Evolutionary conservation across 2,329 filamentous ascomycete species (phyloP).

Genomic region (Daldinia sp.): DNA sequence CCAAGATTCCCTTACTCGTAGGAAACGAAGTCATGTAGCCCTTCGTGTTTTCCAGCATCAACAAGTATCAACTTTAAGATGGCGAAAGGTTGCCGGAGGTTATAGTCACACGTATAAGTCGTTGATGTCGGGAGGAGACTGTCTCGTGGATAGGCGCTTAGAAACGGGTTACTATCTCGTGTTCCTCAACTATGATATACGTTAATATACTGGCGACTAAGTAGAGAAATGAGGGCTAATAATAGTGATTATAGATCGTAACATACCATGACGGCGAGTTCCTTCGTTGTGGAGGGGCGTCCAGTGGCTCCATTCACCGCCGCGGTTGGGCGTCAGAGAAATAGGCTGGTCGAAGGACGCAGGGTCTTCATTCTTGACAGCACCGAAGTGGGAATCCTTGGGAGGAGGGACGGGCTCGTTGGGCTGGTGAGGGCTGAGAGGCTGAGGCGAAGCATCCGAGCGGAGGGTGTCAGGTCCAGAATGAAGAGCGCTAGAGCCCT

Average conservation of each 20-base stretch:
- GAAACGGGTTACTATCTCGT: conserved; percentile 40
- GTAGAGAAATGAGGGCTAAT: background rate
- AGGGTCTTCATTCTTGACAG: conserved; percentile 33
- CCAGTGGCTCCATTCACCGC: conserved; percentile 34
- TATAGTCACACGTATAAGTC: background rate
- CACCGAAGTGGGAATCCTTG: conserved; percentile 35
- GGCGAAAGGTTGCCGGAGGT: background rate
- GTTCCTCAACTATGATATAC: conserved; percentile 31
- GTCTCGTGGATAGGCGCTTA: conserved; percentile 14
- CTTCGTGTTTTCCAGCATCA: background rate
- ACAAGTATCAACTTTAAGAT: background rate
- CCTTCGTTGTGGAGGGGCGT: background rate
- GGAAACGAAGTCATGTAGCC: background rate
- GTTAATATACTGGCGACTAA: conserved; percentile 6
- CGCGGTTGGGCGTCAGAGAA: conserved; percentile 9
- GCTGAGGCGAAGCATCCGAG: background rate
- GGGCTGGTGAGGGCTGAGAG: background rate
- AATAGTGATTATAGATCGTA: background rate
- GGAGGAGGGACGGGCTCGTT: conserved; percentile 27
- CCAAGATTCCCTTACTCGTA: background rate
- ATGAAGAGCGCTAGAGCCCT: conserved; percentile 14
- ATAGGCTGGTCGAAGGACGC: conserved; percentile 33
- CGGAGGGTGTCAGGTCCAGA: background rate
- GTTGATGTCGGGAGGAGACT: background rate
- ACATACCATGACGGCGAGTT: conserved; percentile 28